A percentile compares a stretch with the other conserved stretches of the same genome.
These are phyloP conservation scores for Penicillium simplicissimum DNA, from an alignment of 495 filamentous ascomycete genomes.

Conservation along the genomic window DNA sequence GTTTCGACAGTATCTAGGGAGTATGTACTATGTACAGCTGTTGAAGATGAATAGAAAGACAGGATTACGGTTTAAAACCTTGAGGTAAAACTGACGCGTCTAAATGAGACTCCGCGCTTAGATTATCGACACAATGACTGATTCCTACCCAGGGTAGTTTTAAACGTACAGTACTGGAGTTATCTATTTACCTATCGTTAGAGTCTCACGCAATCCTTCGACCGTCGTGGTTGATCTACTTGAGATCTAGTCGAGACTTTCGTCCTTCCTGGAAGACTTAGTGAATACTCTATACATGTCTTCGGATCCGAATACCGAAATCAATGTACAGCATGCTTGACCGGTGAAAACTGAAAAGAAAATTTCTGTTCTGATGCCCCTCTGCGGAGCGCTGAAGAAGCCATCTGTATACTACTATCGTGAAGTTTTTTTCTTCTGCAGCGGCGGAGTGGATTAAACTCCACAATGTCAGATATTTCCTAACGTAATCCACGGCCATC, in stretches of 20 bases:
- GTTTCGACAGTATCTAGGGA: not conserved
- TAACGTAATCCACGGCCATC: too few relatives aligned
- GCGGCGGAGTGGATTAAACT: slow-evolving; percentile 21
- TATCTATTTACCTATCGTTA: not conserved
- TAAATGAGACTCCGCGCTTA: not conserved
- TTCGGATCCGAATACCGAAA: not conserved
- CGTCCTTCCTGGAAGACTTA: not conserved
- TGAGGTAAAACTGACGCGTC: too few relatives aligned
- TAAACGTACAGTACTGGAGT: not conserved
- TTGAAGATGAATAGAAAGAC: too few relatives aligned
- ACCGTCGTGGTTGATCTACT: not conserved
- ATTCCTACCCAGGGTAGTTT: not conserved
- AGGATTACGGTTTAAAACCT: too few relatives aligned
- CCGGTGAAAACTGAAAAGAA: slow-evolving; percentile 36
- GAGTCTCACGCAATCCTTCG: not conserved
- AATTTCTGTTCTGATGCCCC: slow-evolving; percentile 24
- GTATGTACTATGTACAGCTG: too few relatives aligned
- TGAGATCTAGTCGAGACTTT: not conserved
- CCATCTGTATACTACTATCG: slow-evolving; percentile 8
- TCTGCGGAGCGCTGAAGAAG: slow-evolving; percentile 31
- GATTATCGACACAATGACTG: not conserved
- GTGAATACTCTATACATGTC: not conserved
- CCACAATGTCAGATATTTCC: slow-evolving; percentile 27
- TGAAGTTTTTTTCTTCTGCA: slow-evolving; percentile 25
- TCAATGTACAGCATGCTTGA: slow-evolving; percentile 13